A percentile compares a stretch with the other conserved stretches of the same genome.
phyloP scores from a whole-genome alignment of 176 grass and related monocot genomes.

The Bolboschoenus planiculmis region DNA sequence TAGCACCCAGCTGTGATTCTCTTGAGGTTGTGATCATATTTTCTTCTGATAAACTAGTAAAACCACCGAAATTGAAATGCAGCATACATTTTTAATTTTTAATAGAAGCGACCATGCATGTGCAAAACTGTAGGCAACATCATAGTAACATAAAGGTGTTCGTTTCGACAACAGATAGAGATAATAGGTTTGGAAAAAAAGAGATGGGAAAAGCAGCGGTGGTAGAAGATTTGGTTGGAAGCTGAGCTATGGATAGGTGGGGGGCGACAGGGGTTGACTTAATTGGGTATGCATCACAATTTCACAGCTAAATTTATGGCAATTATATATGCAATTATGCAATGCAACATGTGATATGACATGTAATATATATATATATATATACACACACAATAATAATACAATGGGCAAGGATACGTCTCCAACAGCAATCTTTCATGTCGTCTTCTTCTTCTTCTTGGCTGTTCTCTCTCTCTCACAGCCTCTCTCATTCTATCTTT shows the following conservation, averaged over 20 bases:
- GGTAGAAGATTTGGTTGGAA: background rate
- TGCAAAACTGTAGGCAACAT: background rate
- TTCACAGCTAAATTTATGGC: background rate
- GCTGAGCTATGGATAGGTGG: background rate
- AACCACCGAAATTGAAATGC: background rate
- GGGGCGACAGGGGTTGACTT: background rate
- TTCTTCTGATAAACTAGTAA: background rate
- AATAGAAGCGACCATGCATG: background rate
- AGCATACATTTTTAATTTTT: background rate
- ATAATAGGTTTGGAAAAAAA: background rate
- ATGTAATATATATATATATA: too few species aligned
- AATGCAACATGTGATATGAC: background rate
- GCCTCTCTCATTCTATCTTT: background rate
- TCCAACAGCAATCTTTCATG: background rate
- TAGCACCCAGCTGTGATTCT: background rate
- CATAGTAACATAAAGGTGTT: too few species aligned
- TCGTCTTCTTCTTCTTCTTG: background rate
- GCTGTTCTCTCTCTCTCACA: background rate
- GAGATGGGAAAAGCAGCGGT: background rate
- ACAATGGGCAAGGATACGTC: too few species aligned
- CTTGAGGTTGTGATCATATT: background rate
- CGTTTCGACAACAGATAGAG: background rate
- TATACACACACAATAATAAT: too few species aligned
- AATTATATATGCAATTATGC: background rate
- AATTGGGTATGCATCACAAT: background rate